phyloP scores from a whole-genome alignment of 2,329 filamentous ascomycete genomes.

The Dactylella cylindrospora region DNA sequence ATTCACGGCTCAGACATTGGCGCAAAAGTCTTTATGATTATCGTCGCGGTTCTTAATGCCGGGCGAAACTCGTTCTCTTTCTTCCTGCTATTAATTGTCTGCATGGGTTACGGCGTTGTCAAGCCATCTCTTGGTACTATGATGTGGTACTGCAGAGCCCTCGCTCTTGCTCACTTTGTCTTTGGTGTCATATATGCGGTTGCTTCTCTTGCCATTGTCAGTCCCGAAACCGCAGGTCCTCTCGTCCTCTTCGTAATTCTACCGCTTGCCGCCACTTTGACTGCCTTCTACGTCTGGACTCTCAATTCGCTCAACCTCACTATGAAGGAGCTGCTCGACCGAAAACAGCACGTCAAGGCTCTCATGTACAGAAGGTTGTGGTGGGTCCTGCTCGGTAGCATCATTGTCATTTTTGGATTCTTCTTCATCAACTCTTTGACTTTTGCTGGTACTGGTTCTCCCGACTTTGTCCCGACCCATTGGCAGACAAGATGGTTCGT shows the following conservation, averaged over 20 bases:
- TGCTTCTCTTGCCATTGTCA: conserved; percentile 76
- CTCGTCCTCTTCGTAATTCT: conserved; percentile 91
- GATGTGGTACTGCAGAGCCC: conserved; percentile 89
- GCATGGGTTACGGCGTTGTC: conserved; percentile 98
- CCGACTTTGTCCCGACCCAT: conserved; percentile 90
- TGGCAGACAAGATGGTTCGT: conserved; percentile 99
- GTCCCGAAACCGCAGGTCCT: conserved; percentile 63
- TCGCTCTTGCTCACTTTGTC: conserved; percentile 88
- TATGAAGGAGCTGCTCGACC: conserved; percentile 91
- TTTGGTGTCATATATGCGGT: conserved; percentile 94
- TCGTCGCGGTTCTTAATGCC: conserved; percentile 91
- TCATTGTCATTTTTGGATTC: conserved; percentile 94
- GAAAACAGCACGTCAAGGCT: conserved; percentile 91
- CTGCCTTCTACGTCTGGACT: conserved; percentile 98
- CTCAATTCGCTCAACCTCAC: conserved; percentile 91
- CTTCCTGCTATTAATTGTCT: conserved; percentile 95
- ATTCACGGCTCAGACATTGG: conserved; percentile 79
- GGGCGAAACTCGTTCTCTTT: conserved; percentile 97
- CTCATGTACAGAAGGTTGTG: conserved; percentile 97
- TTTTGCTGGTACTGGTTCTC: conserved; percentile 79
- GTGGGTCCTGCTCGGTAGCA: conserved; percentile 93
- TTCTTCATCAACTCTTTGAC: conserved; percentile 97
- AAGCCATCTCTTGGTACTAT: conserved; percentile 80
- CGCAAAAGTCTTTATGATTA: conserved; percentile 80
- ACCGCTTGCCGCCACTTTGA: conserved; percentile 85